phyloP scores from a whole-genome alignment of 2,329 filamentous ascomycete genomes.

The Sporothrix humicola region DNA sequence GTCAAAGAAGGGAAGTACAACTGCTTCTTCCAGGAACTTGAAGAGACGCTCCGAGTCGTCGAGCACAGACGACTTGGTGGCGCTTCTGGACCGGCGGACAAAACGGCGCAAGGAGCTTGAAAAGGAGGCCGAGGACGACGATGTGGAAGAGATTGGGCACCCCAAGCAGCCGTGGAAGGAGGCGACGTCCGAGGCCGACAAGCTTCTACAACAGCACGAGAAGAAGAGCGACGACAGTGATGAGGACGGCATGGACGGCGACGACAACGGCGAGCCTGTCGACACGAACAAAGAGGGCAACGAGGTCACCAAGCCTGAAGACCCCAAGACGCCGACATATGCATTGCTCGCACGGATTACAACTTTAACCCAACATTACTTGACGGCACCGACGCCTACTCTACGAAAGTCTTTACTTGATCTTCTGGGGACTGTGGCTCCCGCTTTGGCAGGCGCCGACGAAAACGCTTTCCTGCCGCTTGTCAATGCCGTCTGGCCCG shows the following conservation, averaged over 20 bases:
- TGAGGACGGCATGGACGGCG: slow-evolving; percentile 33
- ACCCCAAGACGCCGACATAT: slow-evolving; percentile 73
- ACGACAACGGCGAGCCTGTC: slow-evolving; percentile 46
- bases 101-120: slow-evolving; percentile 41
- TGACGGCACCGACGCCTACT: slow-evolving; percentile 81
- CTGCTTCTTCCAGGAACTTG: background rate
- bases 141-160: slow-evolving; percentile 45
- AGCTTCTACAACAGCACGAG: slow-evolving; percentile 37
- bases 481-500: slow-evolving; percentile 89
- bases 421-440: slow-evolving; percentile 74
- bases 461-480: slow-evolving; percentile 86
- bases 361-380: slow-evolving; percentile 83
- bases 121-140: slow-evolving; percentile 36
- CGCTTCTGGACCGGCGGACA: slow-evolving; percentile 30
- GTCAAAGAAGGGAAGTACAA: background rate
- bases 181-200: slow-evolving; percentile 39
- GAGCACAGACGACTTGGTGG: slow-evolving; percentile 32
- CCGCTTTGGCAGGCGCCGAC: slow-evolving; percentile 73
- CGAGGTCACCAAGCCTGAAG: slow-evolving; percentile 50
- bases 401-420: slow-evolving; percentile 79
- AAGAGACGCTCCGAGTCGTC: slow-evolving; percentile 28
- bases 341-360: slow-evolving; percentile 81
- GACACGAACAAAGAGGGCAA: slow-evolving; percentile 40
- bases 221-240: slow-evolving; percentile 43
- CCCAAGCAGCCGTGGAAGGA: slow-evolving; percentile 47